Evolutionary conservation across 2,329 filamentous ascomycete genomes (phyloP), one percentile per base, ranked within the genome.

Genomic region (Fusarium torulosum): DNA sequence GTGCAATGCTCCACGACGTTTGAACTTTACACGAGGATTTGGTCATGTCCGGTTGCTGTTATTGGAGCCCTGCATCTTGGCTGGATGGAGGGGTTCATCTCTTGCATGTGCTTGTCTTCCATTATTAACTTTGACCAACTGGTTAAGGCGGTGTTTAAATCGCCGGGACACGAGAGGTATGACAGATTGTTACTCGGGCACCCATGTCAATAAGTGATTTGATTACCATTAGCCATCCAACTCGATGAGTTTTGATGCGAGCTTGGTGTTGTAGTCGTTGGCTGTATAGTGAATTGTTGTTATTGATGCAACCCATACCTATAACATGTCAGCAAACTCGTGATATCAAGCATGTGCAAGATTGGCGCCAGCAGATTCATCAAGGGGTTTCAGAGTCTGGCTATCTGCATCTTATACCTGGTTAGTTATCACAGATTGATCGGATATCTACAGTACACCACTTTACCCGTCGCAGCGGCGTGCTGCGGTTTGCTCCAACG

Each of bases 11-110:
- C 58, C 60, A 66, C 59, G 59, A 23, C 42, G 53, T 53, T 57
- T 52, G 29, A 57, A 68, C 59, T 59, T 63, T 61, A 73, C 63
- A 70, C 57, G 67, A 71, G 69, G 62, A 65, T 58, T 59, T 60
- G 60, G 58, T 40, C 47, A 55, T 44, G 33, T 59, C 50, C 38
- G 23, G 50, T 53, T 66, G 42, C 63, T 59, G 33, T 51, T 44
- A 58, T 58, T 51, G 52, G 59, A 59, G 38, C 61, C 25, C 25
- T 25, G 3, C 7, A 23, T 44, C 21, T 57, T 58, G 51, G 63
- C 54, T 15, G 19, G 25, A 38, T 60, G 47, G 50, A 66, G 27
- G 53, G 60, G 27, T 56, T 70, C 58, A 56, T 66, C 57, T 63
- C 50, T 45, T 63, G 50, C 50, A 67, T 66, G 66, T 69, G 42